Evolutionary conservation across 306 rosid genomes (phyloP).

Genomic region (Cotoneaster glaucophyllus): DNA sequence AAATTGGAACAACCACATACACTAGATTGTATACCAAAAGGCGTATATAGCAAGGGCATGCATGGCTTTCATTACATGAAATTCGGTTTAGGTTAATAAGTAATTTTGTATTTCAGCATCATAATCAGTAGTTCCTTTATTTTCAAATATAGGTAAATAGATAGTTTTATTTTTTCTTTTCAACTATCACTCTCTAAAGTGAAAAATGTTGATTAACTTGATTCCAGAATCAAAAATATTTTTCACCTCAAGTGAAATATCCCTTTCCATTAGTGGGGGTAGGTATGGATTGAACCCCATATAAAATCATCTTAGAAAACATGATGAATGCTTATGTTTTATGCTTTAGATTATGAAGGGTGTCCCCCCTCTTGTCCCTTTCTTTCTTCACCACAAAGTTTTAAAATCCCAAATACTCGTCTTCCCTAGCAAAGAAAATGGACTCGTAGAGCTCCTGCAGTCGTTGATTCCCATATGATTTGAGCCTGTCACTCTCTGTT

Average conservation of each 20-base stretch:
- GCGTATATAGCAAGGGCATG: no score
- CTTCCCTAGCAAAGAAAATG: not conserved
- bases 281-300: slow-evolving; percentile 22
- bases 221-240: not conserved
- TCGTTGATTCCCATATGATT: not conserved
- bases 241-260: slow-evolving; percentile 2
- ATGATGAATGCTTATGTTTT: not conserved
- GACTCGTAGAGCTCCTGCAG: not conserved
- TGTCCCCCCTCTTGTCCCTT: slow-evolving; percentile 1
- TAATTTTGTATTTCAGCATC: not conserved
- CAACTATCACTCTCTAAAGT: not conserved
- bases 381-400: slow-evolving; percentile 23
- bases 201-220: not conserved
- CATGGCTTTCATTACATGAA: not conserved
- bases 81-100: not conserved
- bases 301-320: not conserved
- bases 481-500: not conserved
- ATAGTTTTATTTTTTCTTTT: no score
- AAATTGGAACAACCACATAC: no score
- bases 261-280: slow-evolving; percentile 14
- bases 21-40: no score
- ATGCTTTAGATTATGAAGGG: not conserved
- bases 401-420: not conserved
- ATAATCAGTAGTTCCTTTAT: not conserved
- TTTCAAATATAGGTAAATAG: not conserved